Base-by-base conservation (phyloP, 2,329 filamentous ascomycete genomes). In the Alternaria burnsii region DNA sequence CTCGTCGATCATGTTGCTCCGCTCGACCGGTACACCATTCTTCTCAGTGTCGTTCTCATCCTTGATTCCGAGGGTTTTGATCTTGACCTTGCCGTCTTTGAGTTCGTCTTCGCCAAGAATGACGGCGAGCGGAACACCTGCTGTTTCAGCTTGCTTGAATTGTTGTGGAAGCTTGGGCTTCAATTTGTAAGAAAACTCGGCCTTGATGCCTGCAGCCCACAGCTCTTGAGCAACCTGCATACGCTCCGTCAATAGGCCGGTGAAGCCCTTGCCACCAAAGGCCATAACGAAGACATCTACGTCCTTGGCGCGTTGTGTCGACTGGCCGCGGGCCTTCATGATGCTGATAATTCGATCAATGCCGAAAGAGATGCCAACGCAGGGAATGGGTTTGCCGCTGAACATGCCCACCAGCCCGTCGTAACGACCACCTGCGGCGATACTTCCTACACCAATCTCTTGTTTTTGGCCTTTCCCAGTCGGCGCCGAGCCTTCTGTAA, bases 341-440 rank as follows among this genome's bases (percentile, higher is more conserved):
- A 97, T 94, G 70, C 91, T 93, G 82, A 97, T 97, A 74, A 98
- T 97, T 70, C 94, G 90, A 79, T 98, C 94, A 50, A 97, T 92
- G 56, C 94, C 94, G 75, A 98, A 97, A 2, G 94, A 97, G 69
- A 97, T 91, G 64, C 92, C 92, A 6, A 95, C 91, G 70, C 92
- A 94, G n/a, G 92, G 94, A 57, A 97, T 93, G 76, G 94, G 89
- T 81, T 94, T 94, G 71, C 90, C 90, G 57, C 88, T 89, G 83
- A 97, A 97, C 92, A 97, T 97, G 81, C 91, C 91, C 5, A 97
- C 94, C 4, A 97, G 86, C 75, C 95, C 90, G 79, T 97, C 94
- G 79, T 97, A 97, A 62, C 94, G 90, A 44, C 93, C 93, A 74
- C 93, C 94, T 4, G 93, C 94, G 44, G 93, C 94, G 48, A 97